Percentiles rank a stretch among this genome's conserved stretches.
phyloP scores from a whole-genome alignment of 441 rosid species.

The Populus tomentosa region DNA sequence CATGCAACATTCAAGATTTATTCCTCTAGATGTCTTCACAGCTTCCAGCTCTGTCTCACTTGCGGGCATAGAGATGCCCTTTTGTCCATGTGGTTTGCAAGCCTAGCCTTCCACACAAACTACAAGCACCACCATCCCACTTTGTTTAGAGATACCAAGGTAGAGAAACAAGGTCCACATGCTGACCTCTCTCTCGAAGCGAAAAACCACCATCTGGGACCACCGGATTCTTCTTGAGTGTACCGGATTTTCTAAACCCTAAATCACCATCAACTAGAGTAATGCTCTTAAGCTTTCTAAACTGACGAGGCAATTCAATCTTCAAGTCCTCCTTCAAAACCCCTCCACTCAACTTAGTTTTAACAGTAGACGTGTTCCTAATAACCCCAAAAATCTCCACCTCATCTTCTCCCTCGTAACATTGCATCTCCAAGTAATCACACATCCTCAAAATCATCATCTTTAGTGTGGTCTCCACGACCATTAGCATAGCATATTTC shows the following conservation, averaged over 20 bases:
- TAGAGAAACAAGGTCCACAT: not conserved
- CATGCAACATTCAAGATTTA: conserved; percentile 46
- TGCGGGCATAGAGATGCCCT: conserved; percentile 30
- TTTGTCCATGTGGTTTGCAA: conserved; percentile 62
- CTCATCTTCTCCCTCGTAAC: too few relatives aligned
- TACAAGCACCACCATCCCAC: conserved; percentile 28
- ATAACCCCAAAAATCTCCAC: not conserved
- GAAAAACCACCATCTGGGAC: conserved; percentile 33
- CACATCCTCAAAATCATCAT: too few relatives aligned
- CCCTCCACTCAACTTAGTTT: conserved; percentile 51
- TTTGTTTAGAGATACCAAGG: conserved; percentile 16
- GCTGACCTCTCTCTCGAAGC: conserved; percentile 40
- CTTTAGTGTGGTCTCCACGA: too few relatives aligned
- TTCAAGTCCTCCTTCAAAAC: conserved; percentile 52
- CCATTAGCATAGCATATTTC: too few relatives aligned
- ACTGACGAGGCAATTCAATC: conserved; percentile 54
- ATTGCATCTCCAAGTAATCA: too few relatives aligned
- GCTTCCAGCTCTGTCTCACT: conserved; percentile 53
- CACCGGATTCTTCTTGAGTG: conserved; percentile 31
- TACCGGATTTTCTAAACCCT: conserved; percentile 24
- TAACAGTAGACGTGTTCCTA: conserved; percentile 13
- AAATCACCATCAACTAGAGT: conserved; percentile 32
- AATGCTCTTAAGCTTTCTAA: conserved; percentile 43
- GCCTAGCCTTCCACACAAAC: conserved; percentile 71
- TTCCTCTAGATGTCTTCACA: conserved; percentile 49